Conservation (phyloP, 108 stramenopile genomes). For the Nannochloropsis salina region DNA sequence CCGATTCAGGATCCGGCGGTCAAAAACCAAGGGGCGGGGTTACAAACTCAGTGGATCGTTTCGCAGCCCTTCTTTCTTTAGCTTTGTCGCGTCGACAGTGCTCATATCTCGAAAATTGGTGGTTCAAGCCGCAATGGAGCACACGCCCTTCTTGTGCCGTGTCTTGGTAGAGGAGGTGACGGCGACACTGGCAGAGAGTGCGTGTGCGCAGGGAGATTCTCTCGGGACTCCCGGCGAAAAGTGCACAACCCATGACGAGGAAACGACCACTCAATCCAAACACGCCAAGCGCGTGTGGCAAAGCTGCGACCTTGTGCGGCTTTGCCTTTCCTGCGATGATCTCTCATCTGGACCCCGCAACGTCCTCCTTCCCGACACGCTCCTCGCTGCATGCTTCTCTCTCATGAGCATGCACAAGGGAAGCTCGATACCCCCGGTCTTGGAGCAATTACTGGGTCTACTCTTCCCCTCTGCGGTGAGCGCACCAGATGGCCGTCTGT, state of each 20-base stretch:
- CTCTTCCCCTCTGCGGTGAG: background rate
- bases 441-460: background rate
- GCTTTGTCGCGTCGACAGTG: background rate
- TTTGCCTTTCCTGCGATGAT: background rate
- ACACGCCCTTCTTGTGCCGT: background rate
- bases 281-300: background rate
- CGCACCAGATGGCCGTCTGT: background rate
- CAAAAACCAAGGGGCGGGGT: background rate
- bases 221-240: no score
- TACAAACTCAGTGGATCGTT: background rate
- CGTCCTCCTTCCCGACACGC: background rate
- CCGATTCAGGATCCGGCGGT: background rate
- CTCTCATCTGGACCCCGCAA: background rate
- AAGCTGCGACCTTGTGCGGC: background rate
- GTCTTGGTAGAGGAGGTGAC: background rate
- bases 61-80: background rate
- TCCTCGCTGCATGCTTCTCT: background rate
- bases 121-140: background rate
- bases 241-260: no score
- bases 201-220: background rate
- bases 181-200: background rate
- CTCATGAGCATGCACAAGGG: conserved; percentile 8
- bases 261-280: background rate
- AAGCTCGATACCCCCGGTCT: background rate
- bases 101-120: background rate